These are phyloP conservation scores for Flaveria brownii DNA, from an alignment of 129 eudicot species.

Conservation along the genomic window DNA sequence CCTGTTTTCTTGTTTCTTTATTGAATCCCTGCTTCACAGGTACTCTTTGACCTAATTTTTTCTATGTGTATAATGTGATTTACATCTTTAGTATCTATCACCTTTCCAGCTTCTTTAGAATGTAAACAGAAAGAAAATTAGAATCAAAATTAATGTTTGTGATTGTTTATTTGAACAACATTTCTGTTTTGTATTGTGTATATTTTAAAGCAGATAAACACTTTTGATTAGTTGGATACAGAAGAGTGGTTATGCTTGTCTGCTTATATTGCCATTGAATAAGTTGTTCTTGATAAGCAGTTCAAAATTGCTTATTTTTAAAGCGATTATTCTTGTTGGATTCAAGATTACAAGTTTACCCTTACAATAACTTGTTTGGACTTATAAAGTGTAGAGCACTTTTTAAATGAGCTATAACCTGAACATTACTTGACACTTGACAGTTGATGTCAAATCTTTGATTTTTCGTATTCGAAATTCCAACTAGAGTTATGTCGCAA, in stretches of 20 bases:
- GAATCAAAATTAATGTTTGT: background rate
- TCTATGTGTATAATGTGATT: too few relatives aligned
- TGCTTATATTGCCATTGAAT: background rate
- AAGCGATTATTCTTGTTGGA: background rate
- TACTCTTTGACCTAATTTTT: too few relatives aligned
- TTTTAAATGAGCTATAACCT: background rate
- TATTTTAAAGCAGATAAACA: background rate
- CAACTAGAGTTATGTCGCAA: background rate
- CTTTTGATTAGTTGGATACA: background rate
- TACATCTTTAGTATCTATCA: slow-evolving; percentile 54
- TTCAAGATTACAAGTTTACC: background rate
- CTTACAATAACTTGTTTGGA: background rate
- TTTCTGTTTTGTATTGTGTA: background rate
- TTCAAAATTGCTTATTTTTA: background rate
- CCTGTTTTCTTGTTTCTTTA: too few relatives aligned
- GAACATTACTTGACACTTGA: background rate
- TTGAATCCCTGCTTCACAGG: too few relatives aligned
- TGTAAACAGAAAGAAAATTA: background rate
- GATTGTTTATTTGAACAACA: background rate
- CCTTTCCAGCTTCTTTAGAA: slow-evolving; percentile 56
- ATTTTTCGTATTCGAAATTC: background rate
- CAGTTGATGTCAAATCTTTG: background rate
- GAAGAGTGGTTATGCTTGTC: background rate
- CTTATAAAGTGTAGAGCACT: background rate
- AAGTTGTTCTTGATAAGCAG: background rate